Evolutionary conservation across 257 asterid genomes (phyloP), one percentile per base, ranked within the genome.

Genomic region (Nicotiana knightiana): DNA sequence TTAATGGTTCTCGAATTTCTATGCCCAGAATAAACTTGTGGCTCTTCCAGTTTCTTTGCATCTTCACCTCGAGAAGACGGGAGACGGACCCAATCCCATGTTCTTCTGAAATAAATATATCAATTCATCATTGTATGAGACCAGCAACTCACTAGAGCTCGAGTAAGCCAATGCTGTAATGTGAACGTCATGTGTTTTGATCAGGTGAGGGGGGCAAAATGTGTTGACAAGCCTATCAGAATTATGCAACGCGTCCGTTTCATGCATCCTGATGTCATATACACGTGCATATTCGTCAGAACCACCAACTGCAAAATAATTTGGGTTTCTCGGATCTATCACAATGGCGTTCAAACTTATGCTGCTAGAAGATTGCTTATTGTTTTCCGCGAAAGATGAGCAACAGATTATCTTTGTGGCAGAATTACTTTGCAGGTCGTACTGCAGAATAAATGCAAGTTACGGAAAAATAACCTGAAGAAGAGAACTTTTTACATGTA

Each of bases 251-350:
- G 3, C 48, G 48, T 83, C 88, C 67, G 81, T 46, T 57, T 85
- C 90, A 84, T 61, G 86, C 57, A 85, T 91, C 84, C 98, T 86
- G 81, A 93, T 85, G 90, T 91, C 98, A 66, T 89, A 93, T 58
- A 94, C 85, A 9, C 97, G 97, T 6, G 97, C 97, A 84, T 83
- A 93, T 83, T 59, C 88, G 85, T 94, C 98, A 0, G 91, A 86
- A 67, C 98, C 97, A 76, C 95, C 98, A 37, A 86, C 88, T 67
- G 97, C 89, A 79, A 93, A 91, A 80, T 88, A 89, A 79, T 94
- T 91, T 9, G 98, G 97, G 61, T 94, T 93, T 84, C 95, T 89
- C 81, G 97, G 97, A 85, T 94, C 95, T 30, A 93, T 90, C 30
- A 83, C 93, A 58, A 91, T 89, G 67, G 91, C 86, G 86, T 90